A percentile compares a stretch with the other conserved stretches of the same genome.
Conservation (phyloP, 805 yeast species). For the Metschnikowia cubensis region DNA sequence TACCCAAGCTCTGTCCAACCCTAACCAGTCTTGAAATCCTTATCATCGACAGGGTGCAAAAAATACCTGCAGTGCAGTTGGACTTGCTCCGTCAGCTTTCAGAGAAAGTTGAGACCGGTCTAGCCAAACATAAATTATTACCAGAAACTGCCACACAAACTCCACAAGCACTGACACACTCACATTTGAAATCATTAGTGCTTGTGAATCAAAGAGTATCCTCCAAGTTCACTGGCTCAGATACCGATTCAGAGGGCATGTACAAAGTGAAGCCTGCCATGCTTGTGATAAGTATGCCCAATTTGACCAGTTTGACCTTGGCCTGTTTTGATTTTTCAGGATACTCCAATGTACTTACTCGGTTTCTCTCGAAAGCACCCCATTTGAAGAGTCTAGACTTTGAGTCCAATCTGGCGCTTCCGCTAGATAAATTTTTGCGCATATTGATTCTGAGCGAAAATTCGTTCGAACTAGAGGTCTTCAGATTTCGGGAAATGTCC, state of each 20-base stretch:
- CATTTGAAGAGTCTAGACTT: constrained; percentile 23
- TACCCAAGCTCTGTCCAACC: constrained; percentile 17
- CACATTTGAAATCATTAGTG: background rate
- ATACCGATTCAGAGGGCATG: constrained; percentile 1
- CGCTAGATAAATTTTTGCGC: constrained; percentile 26
- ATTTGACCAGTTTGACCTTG: constrained; percentile 8
- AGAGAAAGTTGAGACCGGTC: background rate
- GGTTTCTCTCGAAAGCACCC: constrained; percentile 19
- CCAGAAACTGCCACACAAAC: background rate
- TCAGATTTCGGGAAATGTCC: constrained; percentile 30
- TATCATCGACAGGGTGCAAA: background rate
- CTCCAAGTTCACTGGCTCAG: background rate
- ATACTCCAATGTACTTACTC: constrained; percentile 22
- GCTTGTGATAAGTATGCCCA: background rate
- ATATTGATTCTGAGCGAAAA: constrained; percentile 29
- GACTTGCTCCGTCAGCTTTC: background rate
- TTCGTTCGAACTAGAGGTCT: constrained; percentile 20
- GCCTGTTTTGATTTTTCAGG: constrained; percentile 29
- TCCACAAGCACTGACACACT: background rate
- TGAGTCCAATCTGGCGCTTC: constrained; percentile 32
- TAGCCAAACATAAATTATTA: background rate
- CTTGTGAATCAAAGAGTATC: background rate
- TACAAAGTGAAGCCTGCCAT: constrained; percentile 1
- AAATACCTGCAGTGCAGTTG: background rate
- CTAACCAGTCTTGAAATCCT: constrained; percentile 21